These are phyloP conservation scores for Setomelanomma holmii DNA, from an alignment of 2,329 filamentous ascomycete genomes.

Conservation along the genomic window DNA sequence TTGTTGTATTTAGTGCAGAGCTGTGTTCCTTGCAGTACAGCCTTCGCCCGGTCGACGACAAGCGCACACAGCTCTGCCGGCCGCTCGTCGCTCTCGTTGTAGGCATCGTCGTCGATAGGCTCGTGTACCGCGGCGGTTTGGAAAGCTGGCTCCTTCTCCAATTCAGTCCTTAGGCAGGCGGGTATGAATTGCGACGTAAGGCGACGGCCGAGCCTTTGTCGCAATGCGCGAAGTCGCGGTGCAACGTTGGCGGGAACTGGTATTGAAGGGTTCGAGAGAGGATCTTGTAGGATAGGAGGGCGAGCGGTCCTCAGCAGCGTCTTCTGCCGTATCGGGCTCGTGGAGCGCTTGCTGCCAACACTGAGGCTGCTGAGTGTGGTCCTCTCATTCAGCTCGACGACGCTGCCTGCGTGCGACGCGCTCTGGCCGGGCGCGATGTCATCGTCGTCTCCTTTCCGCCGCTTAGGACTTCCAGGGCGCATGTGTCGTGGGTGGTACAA, in stretches of 20 bases:
- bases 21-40: conserved; percentile 12
- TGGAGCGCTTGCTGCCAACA: conserved; percentile 9
- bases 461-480: conserved; percentile 9
- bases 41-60: conserved; percentile 11
- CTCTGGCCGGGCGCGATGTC: conserved; percentile 10
- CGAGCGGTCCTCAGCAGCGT: conserved; percentile 10
- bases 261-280: conserved; percentile 7
- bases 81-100: conserved; percentile 1
- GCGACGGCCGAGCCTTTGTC: conserved; percentile 5
- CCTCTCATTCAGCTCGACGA: conserved; percentile 9
- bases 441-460: conserved; percentile 12
- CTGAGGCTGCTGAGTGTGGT: conserved; percentile 9
- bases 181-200: conserved; percentile 9
- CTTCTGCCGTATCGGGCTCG: conserved; percentile 9
- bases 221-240: conserved; percentile 4
- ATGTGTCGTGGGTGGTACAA: conserved; percentile 7
- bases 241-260: conserved; percentile 2
- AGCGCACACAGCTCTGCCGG: conserved; percentile 9
- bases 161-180: background rate
- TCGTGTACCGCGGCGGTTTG: conserved; percentile 2
- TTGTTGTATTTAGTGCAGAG: conserved; percentile 11
- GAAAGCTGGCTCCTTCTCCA: conserved; percentile 9
- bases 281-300: conserved; percentile 4
- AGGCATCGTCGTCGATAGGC: conserved; percentile 16
- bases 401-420: conserved; percentile 8